Percentiles rank a stretch among this genome's conserved stretches.
Conservation (phyloP, 768 basidiomycete species). For the Calocera cornea region DNA sequence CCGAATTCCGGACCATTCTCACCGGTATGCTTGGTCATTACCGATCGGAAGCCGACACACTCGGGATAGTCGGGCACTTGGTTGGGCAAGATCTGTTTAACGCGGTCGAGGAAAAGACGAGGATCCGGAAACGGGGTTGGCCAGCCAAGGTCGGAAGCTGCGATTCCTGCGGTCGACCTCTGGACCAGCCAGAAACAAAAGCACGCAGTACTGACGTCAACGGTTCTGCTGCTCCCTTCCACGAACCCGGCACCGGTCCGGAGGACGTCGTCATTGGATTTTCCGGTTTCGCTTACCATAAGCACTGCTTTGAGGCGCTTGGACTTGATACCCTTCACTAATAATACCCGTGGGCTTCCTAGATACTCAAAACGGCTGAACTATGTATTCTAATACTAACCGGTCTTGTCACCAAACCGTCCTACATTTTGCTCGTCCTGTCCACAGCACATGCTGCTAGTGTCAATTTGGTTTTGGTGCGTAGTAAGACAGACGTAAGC, state of each 20-base stretch:
- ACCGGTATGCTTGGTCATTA: slow-evolving; percentile 95
- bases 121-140: slow-evolving; percentile 45
- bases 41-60: slow-evolving; percentile 78
- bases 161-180: background rate
- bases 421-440: no score
- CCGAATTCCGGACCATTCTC: slow-evolving; percentile 81
- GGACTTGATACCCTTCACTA: slow-evolving; percentile 1
- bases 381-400: no score
- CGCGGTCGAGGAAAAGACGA: slow-evolving; percentile 45
- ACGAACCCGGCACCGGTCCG: background rate
- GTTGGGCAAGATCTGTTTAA: slow-evolving; percentile 72
- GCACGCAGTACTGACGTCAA: background rate
- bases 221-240: background rate
- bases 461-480: no score
- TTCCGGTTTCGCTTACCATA: background rate
- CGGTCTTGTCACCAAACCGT: no score
- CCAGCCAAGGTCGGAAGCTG: slow-evolving; percentile 9
- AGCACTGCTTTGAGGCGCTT: slow-evolving; percentile 1
- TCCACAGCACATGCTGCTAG: no score
- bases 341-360: background rate
- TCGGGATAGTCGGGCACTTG: slow-evolving; percentile 69
- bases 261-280: slow-evolving; percentile 1
- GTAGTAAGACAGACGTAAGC: no score
- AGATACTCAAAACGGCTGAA: background rate
- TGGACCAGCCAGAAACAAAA: slow-evolving; percentile 3